phyloP scores from a whole-genome alignment of 1,284 basidiomycete genomes.

The Takashimella koratensis region DNA sequence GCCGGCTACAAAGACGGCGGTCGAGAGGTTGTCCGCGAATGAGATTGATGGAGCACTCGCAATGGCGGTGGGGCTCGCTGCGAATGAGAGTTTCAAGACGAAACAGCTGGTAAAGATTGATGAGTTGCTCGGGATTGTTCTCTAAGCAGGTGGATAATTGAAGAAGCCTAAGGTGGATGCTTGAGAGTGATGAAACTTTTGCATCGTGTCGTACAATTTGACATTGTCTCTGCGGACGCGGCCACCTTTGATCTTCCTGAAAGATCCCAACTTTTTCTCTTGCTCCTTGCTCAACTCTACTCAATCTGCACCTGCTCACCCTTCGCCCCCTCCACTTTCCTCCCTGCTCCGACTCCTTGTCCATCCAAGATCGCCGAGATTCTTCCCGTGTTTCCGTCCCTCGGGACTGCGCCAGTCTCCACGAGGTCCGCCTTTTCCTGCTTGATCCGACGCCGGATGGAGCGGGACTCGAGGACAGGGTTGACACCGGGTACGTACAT shows the following conservation, averaged over 20 bases:
- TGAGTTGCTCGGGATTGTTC: slow-evolving; percentile 32
- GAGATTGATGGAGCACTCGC: slow-evolving; percentile 57
- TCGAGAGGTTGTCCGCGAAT: slow-evolving; percentile 53
- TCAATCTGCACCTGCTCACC: not conserved
- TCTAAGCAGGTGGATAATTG: slow-evolving; percentile 12
- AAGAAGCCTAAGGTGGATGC: too few species aligned
- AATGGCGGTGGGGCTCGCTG: slow-evolving; percentile 55
- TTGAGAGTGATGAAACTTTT: too few species aligned
- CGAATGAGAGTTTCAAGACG: slow-evolving; percentile 57
- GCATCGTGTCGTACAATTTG: too few species aligned
- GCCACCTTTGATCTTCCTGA: too few species aligned
- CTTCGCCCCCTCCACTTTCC: not conserved
- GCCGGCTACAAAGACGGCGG: slow-evolving; percentile 50
- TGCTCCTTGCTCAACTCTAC: not conserved
- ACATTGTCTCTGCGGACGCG: too few species aligned
- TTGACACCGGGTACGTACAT: slow-evolving; percentile 16
- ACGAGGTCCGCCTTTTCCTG: too few species aligned
- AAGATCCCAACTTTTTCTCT: too few species aligned
- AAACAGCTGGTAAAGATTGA: slow-evolving; percentile 52
- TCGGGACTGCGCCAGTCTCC: too few species aligned
- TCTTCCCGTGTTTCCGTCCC: too few species aligned
- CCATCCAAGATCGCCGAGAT: too few species aligned
- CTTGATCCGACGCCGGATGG: too few species aligned
- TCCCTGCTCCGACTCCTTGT: too few species aligned
- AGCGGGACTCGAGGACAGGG: slow-evolving; percentile 17